Conservation (phyloP, 2,329 filamentous ascomycete species). For the Xylaria sp. region DNA sequence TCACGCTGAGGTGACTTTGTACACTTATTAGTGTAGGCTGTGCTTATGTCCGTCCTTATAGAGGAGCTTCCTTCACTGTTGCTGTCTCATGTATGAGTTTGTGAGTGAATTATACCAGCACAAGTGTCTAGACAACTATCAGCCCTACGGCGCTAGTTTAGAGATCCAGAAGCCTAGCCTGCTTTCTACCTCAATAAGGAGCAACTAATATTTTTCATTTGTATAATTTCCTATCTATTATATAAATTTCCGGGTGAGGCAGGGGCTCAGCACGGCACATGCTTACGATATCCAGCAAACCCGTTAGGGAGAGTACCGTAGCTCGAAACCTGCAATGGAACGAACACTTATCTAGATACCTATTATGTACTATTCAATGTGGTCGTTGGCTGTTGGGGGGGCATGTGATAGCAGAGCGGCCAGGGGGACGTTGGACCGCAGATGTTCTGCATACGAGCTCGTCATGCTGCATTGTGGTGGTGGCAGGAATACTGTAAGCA, state of each 20-base stretch:
- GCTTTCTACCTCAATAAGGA: not conserved
- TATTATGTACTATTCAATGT: not conserved
- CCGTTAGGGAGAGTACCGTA: not conserved
- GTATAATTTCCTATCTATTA: no score
- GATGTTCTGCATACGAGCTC: conserved; percentile 24
- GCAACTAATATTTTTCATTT: not conserved
- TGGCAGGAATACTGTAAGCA: not conserved
- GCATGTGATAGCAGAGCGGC: not conserved
- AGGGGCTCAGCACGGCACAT: not conserved
- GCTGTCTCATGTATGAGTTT: not conserved
- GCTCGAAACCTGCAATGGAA: not conserved
- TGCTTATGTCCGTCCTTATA: no score
- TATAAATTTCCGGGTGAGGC: not conserved
- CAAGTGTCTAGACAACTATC: not conserved
- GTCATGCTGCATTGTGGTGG: conserved; percentile 25
- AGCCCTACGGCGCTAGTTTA: not conserved
- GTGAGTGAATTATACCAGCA: not conserved
- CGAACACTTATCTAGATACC: not conserved
- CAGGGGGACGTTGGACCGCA: conserved; percentile 8
- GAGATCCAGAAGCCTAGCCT: not conserved
- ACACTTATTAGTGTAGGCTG: no score
- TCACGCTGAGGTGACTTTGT: no score
- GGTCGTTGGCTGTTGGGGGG: not conserved
- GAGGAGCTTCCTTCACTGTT: not conserved
- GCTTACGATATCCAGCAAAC: not conserved